Percentiles rank a stretch among this genome's conserved stretches.
Conservation (phyloP, 208 protist genomes). For the Wallacemonas sp. region DNA sequence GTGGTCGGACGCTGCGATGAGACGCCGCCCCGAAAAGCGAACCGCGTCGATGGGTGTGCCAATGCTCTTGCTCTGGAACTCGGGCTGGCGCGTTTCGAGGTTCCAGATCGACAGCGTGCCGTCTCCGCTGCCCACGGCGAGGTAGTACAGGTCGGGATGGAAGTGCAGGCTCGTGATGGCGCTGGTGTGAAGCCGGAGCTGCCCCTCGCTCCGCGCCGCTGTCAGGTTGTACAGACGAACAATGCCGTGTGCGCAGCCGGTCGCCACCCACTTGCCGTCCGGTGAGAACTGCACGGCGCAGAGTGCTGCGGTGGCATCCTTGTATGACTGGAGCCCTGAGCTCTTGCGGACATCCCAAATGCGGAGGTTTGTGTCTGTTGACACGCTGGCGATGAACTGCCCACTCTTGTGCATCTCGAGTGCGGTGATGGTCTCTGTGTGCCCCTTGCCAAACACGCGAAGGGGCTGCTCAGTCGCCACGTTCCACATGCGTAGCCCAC, state of each 20-base stretch:
- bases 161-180: slow-evolving; percentile 83
- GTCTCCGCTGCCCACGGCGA: slow-evolving; percentile 72
- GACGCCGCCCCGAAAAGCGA: slow-evolving; percentile 58
- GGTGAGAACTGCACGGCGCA: slow-evolving; percentile 75
- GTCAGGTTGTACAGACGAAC: slow-evolving; percentile 78
- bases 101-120: slow-evolving; percentile 80
- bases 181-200: slow-evolving; percentile 57
- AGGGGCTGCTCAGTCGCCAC: slow-evolving; percentile 54
- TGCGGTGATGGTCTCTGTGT: slow-evolving; percentile 66
- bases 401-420: slow-evolving; percentile 62
- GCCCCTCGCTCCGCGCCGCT: slow-evolving; percentile 41
- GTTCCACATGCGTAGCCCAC: slow-evolving; percentile 72
- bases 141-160: slow-evolving; percentile 69
- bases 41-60: slow-evolving; percentile 67
- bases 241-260: slow-evolving; percentile 65
- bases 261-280: slow-evolving; percentile 66
- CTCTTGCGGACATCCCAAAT: slow-evolving; percentile 89
- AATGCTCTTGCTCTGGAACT: slow-evolving; percentile 52
- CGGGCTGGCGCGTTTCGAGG: slow-evolving; percentile 53
- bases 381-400: slow-evolving; percentile 70
- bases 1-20: slow-evolving; percentile 63
- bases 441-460: slow-evolving; percentile 59
- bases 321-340: slow-evolving; percentile 70
- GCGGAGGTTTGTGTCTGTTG: slow-evolving; percentile 71
- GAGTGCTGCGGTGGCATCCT: slow-evolving; percentile 53